Base-by-base conservation (phyloP, 2,329 filamentous ascomycete species). In the Byssoonygena ceratinophila region DNA sequence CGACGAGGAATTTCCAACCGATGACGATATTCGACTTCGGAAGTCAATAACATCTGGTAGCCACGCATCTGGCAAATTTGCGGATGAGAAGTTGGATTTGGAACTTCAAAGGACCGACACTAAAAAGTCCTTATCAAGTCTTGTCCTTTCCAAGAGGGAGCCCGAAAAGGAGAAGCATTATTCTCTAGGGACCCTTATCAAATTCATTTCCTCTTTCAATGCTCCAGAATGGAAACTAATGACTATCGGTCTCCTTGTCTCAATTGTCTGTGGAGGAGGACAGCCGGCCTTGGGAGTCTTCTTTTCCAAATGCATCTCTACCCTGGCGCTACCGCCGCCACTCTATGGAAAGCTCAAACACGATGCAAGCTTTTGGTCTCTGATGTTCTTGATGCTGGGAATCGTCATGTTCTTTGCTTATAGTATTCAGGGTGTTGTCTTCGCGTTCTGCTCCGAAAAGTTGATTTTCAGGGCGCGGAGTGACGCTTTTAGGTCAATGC, bases 351-450 rank as follows among this genome's bases (percentile, higher is more conserved):
- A 80, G 51, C 75, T 94, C 49, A 79, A 83, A 58, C 73, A 76
- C 16, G 79, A 91, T 54, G 82, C 85, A 18, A 81, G 88, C 63
- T 95, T 95, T 66, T 96, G 88, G 88, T 83, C 81, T 53, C 72
- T 82, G 61, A 94, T 95, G 88, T 95, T 84, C 68, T 76, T 90
- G 58, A 89, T 94, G 78, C 75, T 96, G 51, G 89, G 82, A 2
- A 68, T 88, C 51, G 80, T 85, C 8, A 80, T 85, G 63, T 79
- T 94, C 54, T 66, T 90, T 51, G 75, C 83, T 4, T 88, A 85
- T 60, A 68, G 77, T 18, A 68, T 72, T 4, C 85, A 91, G 62
- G 88, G 88, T 47, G 61, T 85, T 48, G 74, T 83, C 1, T 90
- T 97, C 60, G 90, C 88, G 16, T 82, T 82, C 62, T 90, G 87